phyloP scores from a whole-genome alignment of 192 early-diverging fungal genomes.

The Coemansia sp. region DNA sequence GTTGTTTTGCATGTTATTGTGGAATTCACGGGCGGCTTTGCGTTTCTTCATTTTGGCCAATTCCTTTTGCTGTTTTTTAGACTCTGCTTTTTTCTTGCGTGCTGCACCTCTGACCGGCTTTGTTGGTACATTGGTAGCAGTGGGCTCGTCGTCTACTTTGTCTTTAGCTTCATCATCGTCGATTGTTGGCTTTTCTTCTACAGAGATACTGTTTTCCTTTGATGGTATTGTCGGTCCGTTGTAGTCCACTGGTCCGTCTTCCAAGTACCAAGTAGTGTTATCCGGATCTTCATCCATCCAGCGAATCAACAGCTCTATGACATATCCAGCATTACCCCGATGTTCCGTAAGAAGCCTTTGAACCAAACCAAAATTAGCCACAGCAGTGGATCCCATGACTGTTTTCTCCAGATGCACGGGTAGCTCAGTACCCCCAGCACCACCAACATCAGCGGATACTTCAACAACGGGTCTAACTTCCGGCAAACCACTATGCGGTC shows the following conservation, averaged over 20 bases:
- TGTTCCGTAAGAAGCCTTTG: constrained; percentile 51
- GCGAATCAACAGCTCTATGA: constrained; percentile 54
- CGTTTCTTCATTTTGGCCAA: constrained; percentile 17
- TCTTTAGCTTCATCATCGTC: neutral
- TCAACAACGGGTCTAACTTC: constrained; percentile 52
- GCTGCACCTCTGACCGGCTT: constrained; percentile 6
- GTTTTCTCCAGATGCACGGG: too few species aligned
- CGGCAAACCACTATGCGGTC: constrained; percentile 60
- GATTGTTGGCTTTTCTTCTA: neutral
- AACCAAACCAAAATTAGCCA: constrained; percentile 45
- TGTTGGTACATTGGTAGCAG: neutral
- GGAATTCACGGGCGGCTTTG: constrained; percentile 2
- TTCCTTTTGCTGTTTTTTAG: constrained; percentile 14
- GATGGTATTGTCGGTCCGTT: constrained; percentile 3
- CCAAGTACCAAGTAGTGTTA: constrained; percentile 18
- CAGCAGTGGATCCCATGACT: constrained; percentile 57
- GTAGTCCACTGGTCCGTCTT: constrained; percentile 24
- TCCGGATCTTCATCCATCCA: constrained; percentile 32
- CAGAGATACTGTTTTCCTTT: neutral
- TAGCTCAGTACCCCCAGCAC: neutral
- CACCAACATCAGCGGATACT: neutral
- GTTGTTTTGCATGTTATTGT: neutral
- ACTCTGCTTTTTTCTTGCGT: constrained; percentile 10
- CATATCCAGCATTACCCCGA: constrained; percentile 45
- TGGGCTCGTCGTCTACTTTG: neutral